Evolutionary conservation across 2,329 filamentous ascomycete species (phyloP).

Genomic region (Aspergillus ustus): DNA sequence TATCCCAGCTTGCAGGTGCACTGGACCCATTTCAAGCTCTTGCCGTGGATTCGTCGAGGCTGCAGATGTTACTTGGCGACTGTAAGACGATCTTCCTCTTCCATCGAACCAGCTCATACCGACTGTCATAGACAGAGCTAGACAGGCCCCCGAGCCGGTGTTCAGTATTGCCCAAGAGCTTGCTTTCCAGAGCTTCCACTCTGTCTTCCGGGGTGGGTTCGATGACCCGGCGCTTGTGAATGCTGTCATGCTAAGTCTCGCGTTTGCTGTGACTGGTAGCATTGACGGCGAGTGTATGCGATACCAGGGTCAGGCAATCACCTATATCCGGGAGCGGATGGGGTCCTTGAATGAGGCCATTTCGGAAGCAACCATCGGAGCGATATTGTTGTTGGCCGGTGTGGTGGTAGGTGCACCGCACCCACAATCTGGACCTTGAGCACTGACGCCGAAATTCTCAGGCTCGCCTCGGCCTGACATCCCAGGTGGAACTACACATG

Average conservation of each 20-base stretch:
- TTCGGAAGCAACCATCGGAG: conserved; percentile 8
- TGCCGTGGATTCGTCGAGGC: conserved; percentile 8
- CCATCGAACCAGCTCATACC: not conserved
- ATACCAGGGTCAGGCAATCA: conserved; percentile 10
- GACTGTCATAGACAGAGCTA: not conserved
- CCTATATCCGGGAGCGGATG: conserved; percentile 13
- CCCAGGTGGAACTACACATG: conserved; percentile 12
- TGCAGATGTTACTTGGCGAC: conserved; percentile 1
- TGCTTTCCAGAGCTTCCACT: conserved; percentile 9
- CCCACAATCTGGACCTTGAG: not conserved
- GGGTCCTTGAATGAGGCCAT: not conserved
- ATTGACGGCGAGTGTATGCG: conserved; percentile 6
- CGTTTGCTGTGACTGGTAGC: conserved; percentile 1
- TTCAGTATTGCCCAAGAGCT: conserved; percentile 13
- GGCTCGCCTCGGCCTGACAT: conserved; percentile 3
- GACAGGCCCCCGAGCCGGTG: conserved; percentile 12
- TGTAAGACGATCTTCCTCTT: not conserved
- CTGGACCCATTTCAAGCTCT: conserved; percentile 12
- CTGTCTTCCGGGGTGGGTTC: conserved; percentile 7
- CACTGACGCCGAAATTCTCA: not conserved
- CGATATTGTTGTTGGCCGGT: conserved; percentile 8
- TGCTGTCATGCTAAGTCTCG: conserved; percentile 6
- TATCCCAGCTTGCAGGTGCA: not conserved
- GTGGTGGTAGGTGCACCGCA: not conserved
- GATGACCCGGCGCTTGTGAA: conserved; percentile 10